Conservation (phyloP, 2,329 filamentous ascomycete genomes). For the Beauveria varroae region DNA sequence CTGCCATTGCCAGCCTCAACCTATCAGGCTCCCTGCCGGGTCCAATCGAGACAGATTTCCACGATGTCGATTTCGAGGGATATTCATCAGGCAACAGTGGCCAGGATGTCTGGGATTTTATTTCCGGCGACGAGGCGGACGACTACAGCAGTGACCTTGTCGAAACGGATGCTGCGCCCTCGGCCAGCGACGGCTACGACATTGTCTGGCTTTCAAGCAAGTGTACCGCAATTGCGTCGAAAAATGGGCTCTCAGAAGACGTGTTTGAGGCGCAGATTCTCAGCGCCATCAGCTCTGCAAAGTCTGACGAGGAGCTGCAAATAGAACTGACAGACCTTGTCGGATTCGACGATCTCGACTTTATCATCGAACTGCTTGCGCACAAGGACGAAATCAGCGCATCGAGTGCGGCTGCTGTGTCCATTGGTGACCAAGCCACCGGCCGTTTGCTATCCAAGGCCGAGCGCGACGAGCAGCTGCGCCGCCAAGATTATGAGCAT, state of each 20-base stretch:
- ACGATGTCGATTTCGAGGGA: constrained; percentile 56
- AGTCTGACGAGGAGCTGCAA: constrained; percentile 78
- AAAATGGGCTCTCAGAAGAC: constrained; percentile 58
- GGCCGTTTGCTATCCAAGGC: constrained; percentile 61
- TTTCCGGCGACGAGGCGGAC: constrained; percentile 66
- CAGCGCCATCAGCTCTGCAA: constrained; percentile 61
- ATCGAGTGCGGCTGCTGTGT: constrained; percentile 27
- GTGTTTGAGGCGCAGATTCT: constrained; percentile 73
- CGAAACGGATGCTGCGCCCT: constrained; percentile 29
- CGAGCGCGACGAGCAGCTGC: constrained; percentile 72
- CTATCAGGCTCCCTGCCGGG: constrained; percentile 34
- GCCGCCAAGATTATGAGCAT: constrained; percentile 70
- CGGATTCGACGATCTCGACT: constrained; percentile 87
- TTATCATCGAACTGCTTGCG: constrained; percentile 83
- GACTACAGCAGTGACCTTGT: constrained; percentile 59
- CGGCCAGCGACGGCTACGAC: constrained; percentile 37
- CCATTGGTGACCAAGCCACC: constrained; percentile 26
- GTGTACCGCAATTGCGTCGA: constrained; percentile 59
- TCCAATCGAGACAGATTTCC: constrained; percentile 39
- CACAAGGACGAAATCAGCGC: constrained; percentile 63
- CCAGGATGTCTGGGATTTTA: constrained; percentile 89
- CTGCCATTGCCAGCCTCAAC: constrained; percentile 68
- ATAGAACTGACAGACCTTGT: constrained; percentile 82
- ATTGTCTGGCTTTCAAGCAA: constrained; percentile 63
- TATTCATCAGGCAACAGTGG: constrained; percentile 53